Evolutionary conservation across 257 asterid species (phyloP), one percentile per base, ranked within the genome.

Genomic region (Agastache rugosa): DNA sequence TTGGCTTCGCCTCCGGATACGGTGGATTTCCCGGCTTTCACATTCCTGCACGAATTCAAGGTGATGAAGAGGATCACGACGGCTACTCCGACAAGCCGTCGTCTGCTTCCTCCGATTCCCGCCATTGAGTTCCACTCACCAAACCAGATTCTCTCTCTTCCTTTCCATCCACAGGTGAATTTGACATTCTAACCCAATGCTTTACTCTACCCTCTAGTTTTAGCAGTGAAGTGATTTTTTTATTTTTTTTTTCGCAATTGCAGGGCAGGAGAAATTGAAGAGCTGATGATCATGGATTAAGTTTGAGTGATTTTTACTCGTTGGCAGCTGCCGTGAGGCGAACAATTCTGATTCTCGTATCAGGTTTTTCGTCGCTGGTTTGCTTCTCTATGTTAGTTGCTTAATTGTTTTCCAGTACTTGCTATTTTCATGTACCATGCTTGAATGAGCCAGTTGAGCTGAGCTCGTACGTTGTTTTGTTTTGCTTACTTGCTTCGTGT

Each of bases 51-150:
- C 97, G 97, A 77, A 90, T 94, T 84, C 99, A 87, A 56, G 99
- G 99, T 90, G 97, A 92, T 34, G 96, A 86, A 72, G 98, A 94
- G 97, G 99, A 94, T 90, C 97, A 90, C 79, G 97, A 90, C 79
- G 99, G 99, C 87, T 86, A 83, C 63, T 90, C 97, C 3, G 96
- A 94, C 73, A 88, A 91, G 87, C 97, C 97, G 56, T 94, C 97
- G 76, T 91, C 97, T 85, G 98, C 97, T 85, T 92, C 98, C 90
- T 90, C 98, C 48, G 97, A 94, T 78, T 94, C 97, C 78, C 96
- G 83, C 88, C 99, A 89, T 81, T 92, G 89, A 92, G 63, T 50
- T 72, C 50, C 61, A 77, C 87, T 77, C 74, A 55, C 73, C 17
- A 37, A 34, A 75, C 66, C 69, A 53, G 60, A 7, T 12, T 27